Percentiles rank a stretch among this genome's conserved stretches.
Evolutionary conservation across 2,329 filamentous ascomycete species (phyloP).

Genomic region (Akanthomyces dipterigenus): DNA sequence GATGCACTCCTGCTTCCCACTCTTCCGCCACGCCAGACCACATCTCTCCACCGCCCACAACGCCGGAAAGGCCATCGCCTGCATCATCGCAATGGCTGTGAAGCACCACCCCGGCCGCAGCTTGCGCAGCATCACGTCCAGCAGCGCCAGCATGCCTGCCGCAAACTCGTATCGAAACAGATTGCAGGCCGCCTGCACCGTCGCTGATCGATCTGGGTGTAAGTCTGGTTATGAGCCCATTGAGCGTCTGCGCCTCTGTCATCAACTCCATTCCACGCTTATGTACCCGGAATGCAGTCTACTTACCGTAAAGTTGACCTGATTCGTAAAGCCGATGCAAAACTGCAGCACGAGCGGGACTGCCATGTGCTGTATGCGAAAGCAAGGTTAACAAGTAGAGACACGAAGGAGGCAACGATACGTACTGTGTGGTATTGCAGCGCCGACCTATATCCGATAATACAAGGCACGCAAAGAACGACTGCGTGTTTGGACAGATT

Average conservation of each 20-base stretch:
- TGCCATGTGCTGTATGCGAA: background rate
- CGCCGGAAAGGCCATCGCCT: conserved; percentile 1
- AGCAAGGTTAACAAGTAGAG: background rate
- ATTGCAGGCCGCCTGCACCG: background rate
- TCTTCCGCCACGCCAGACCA: background rate
- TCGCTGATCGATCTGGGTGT: background rate
- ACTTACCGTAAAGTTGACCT: background rate
- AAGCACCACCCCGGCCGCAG: conserved; percentile 1
- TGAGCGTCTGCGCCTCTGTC: background rate
- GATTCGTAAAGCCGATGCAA: conserved; percentile 1
- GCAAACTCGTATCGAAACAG: conserved; percentile 5
- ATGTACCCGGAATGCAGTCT: background rate
- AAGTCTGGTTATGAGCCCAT: background rate
- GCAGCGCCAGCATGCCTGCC: conserved; percentile 4
- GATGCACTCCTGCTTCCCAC: background rate
- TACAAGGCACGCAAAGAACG: background rate
- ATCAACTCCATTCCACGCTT: background rate
- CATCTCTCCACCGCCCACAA: conserved; percentile 2
- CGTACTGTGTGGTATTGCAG: background rate
- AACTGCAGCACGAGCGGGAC: background rate
- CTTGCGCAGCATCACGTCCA: conserved; percentile 1
- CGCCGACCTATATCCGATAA: background rate
- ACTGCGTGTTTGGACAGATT: background rate
- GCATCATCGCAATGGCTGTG: conserved; percentile 3
- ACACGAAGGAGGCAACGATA: background rate